phyloP scores from a whole-genome alignment of 1,284 basidiomycete genomes.

The Malassezia globosa region DNA sequence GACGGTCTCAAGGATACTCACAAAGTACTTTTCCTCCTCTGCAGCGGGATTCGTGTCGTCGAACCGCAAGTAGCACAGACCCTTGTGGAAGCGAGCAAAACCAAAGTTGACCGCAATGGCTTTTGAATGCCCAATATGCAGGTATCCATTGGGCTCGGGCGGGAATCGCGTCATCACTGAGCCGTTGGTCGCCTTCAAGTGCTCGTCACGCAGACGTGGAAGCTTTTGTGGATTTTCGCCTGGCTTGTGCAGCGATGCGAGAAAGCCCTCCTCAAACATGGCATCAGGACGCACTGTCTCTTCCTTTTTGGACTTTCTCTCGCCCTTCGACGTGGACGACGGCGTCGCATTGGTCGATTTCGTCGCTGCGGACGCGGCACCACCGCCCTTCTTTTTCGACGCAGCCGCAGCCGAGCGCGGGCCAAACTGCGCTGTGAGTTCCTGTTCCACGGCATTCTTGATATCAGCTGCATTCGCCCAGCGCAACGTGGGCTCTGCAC shows the following conservation, averaged over 20 bases:
- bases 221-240: slow-evolving; percentile 85
- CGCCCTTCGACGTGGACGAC: background rate
- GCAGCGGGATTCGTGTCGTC: slow-evolving; percentile 99
- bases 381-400: slow-evolving; percentile 54
- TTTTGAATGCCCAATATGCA: slow-evolving; percentile 92
- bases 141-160: slow-evolving; percentile 92
- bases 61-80: slow-evolving; percentile 83
- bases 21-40: slow-evolving; percentile 89
- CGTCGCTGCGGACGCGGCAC: slow-evolving; percentile 1
- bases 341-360: slow-evolving; percentile 13
- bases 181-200: slow-evolving; percentile 70
- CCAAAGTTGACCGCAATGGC: slow-evolving; percentile 98
- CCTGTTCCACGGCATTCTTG: slow-evolving; percentile 71
- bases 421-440: slow-evolving; percentile 68
- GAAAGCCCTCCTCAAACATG: slow-evolving; percentile 89
- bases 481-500: slow-evolving; percentile 48
- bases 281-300: slow-evolving; percentile 50
- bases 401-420: slow-evolving; percentile 43
- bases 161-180: slow-evolving; percentile 92
- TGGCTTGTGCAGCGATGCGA: slow-evolving; percentile 82
- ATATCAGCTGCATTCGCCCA: slow-evolving; percentile 85
- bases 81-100: slow-evolving; percentile 80
- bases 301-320: background rate
- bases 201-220: slow-evolving; percentile 64
- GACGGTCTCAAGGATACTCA: slow-evolving; percentile 87